Evolutionary conservation across 352 stramenopile genomes (phyloP).

Genomic region (Pythium chondricola): DNA sequence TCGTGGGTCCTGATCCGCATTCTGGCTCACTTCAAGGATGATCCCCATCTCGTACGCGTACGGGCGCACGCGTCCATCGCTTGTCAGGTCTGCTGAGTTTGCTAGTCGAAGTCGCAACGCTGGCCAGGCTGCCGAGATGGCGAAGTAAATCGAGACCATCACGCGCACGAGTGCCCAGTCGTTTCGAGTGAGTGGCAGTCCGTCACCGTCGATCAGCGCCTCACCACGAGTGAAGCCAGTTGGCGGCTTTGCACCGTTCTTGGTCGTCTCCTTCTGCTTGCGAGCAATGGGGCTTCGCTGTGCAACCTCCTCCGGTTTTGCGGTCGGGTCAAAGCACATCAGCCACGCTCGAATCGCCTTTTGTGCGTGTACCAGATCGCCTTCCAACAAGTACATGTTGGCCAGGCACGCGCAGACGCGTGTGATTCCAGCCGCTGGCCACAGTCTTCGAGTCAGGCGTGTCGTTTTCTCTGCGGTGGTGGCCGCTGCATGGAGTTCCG

Average conservation of each 20-base stretch:
- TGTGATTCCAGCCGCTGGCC: conserved; percentile 78
- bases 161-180: conserved; percentile 81
- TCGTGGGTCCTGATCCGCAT: background rate
- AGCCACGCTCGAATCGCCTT: conserved; percentile 55
- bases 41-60: conserved; percentile 69
- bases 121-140: conserved; percentile 45
- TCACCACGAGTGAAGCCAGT: conserved; percentile 57
- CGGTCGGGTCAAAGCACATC: conserved; percentile 70
- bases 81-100: conserved; percentile 14
- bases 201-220: conserved; percentile 69
- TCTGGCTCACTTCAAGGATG: conserved; percentile 6
- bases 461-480: conserved; percentile 59
- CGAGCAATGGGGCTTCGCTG: conserved; percentile 13
- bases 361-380: conserved; percentile 49
- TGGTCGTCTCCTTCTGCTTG: conserved; percentile 19
- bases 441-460: conserved; percentile 50
- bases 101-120: conserved; percentile 46
- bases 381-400: conserved; percentile 71
- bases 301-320: conserved; percentile 33
- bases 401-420: conserved; percentile 66
- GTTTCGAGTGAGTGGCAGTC: conserved; percentile 65
- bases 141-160: conserved; percentile 77
- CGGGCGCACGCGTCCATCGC: conserved; percentile 17
- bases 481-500: conserved; percentile 56
- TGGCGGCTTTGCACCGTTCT: conserved; percentile 3